Evolutionary conservation across 2,329 filamentous ascomycete species (phyloP), one percentile per base, ranked within the genome.

Genomic region (Phyllosticta citribraziliensis): DNA sequence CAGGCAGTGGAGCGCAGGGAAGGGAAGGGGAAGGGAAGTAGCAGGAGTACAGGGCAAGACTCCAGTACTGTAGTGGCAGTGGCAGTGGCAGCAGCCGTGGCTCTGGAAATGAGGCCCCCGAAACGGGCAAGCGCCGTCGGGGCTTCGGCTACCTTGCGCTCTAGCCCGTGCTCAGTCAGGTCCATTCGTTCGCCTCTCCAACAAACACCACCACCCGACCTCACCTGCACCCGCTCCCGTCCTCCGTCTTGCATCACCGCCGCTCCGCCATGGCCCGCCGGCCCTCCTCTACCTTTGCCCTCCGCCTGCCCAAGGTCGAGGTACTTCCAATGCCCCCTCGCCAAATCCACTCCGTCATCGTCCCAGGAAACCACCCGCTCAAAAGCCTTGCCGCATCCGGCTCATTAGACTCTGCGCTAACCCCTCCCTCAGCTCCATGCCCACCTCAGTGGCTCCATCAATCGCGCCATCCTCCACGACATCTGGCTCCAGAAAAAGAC

Each of bases 401-500:
- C 64, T 65, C 66, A 67, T 67, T 60, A 55, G 67, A 65, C 67
- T 66, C 68, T 59, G 70, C 63, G 54, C 61, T 66, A 47, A 59
- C 54, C 20, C 50, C 52, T 55, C 60, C 17, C 64, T 66, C 67
- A 91, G 86, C 82, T 93, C 58, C 89, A 94, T 68, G 89, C 89
- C 64, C 89, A 94, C 73, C 80, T 94, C 53, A 89, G 85, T 51
- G 89, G 89, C 58, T 91, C 87, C 72, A 89, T 94, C 71, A 87
- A 83, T 69, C 83, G 87, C 33, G 76, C 84, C 67, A 86, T 84
- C 63, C 82, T 94, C 1, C 88, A 91, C 69, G 82, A 89, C 47
- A 84, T 93, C 69, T 94, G 89, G 88, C 67, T 76, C 55, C 72
- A 72, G 60, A 88, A 86, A 70, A 83, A 81, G 62, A 74, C 75